Evolutionary conservation across 1,284 basidiomycete species (phyloP).

Genomic region (Ustilago bromivora): DNA sequence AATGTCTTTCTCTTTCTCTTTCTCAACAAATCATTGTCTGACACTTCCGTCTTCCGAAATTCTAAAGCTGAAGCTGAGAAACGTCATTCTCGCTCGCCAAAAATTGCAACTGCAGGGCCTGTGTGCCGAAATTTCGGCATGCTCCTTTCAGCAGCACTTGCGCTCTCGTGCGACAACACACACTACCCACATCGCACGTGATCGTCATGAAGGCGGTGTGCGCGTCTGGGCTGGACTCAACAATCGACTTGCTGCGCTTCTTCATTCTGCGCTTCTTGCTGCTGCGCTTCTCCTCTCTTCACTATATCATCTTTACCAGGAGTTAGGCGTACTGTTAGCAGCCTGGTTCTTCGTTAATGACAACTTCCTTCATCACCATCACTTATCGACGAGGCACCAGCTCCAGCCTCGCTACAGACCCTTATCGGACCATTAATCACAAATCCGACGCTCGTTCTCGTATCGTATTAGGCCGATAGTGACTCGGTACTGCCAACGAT

Average conservation of each 20-base stretch:
- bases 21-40: slow-evolving; percentile 11
- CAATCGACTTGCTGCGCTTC: too few species aligned
- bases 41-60: slow-evolving; percentile 39
- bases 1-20: not conserved
- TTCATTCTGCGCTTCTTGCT: too few species aligned
- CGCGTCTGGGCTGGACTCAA: too few species aligned
- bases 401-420: not conserved
- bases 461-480: not conserved
- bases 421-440: not conserved
- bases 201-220: too few species aligned
- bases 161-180: slow-evolving; percentile 26
- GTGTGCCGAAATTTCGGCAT: slow-evolving; percentile 2
- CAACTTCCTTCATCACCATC: not conserved
- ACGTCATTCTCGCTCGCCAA: not conserved
- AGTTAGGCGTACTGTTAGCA: too few species aligned
- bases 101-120: not conserved
- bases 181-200: not conserved
- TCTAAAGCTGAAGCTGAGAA: not conserved
- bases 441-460: not conserved
- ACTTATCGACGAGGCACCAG: not conserved
- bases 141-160: not conserved
- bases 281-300: too few species aligned
- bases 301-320: too few species aligned
- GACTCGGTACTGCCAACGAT: slow-evolving; percentile 16
- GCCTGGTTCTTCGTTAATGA: not conserved